Evolutionary conservation across 179 eudicot genomes (phyloP).

Genomic region (Dionaea muscipula): DNA sequence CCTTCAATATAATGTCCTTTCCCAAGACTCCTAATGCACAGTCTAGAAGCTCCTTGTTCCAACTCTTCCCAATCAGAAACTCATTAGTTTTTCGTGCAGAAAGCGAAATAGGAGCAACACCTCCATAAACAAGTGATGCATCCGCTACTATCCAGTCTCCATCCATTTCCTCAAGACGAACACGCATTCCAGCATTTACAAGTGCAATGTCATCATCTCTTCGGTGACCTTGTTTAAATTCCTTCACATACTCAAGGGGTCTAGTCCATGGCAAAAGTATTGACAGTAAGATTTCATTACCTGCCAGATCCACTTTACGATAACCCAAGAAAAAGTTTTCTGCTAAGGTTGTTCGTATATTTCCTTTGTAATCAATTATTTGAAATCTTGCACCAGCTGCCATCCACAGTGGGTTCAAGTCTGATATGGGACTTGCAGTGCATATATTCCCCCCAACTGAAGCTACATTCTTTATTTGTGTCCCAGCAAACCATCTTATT

Average conservation of each 20-base stretch:
- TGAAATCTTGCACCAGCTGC: slow-evolving; percentile 77
- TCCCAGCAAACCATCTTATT: slow-evolving; percentile 96
- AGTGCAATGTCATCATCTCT: slow-evolving; percentile 97
- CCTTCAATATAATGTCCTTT: slow-evolving; percentile 59
- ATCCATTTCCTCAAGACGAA: slow-evolving; percentile 49
- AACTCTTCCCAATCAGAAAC: slow-evolving; percentile 59
- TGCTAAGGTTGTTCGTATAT: slow-evolving; percentile 45
- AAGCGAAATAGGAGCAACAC: slow-evolving; percentile 80
- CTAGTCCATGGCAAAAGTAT: slow-evolving; percentile 81
- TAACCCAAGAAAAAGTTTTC: slow-evolving; percentile 80
- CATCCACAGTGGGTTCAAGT: slow-evolving; percentile 96
- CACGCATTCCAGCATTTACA: slow-evolving; percentile 97
- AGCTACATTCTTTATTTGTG: slow-evolving; percentile 92
- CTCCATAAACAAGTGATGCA: slow-evolving; percentile 92
- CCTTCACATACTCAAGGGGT: slow-evolving; percentile 68
- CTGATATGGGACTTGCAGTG: slow-evolving; percentile 98
- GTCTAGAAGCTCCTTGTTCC: slow-evolving; percentile 56
- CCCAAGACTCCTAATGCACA: slow-evolving; percentile 52
- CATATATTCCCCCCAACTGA: slow-evolving; percentile 96
- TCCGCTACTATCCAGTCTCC: slow-evolving; percentile 69
- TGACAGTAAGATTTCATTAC: slow-evolving; percentile 69
- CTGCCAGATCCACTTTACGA: slow-evolving; percentile 75
- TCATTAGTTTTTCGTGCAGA: slow-evolving; percentile 48
- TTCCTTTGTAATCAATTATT: slow-evolving; percentile 64
- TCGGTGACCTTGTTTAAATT: slow-evolving; percentile 95